A percentile compares a stretch with the other conserved stretches of the same genome.
These are phyloP conservation scores for Pseudonitzschia pungens DNA, from an alignment of 108 stramenopile species.

Conservation along the genomic window DNA sequence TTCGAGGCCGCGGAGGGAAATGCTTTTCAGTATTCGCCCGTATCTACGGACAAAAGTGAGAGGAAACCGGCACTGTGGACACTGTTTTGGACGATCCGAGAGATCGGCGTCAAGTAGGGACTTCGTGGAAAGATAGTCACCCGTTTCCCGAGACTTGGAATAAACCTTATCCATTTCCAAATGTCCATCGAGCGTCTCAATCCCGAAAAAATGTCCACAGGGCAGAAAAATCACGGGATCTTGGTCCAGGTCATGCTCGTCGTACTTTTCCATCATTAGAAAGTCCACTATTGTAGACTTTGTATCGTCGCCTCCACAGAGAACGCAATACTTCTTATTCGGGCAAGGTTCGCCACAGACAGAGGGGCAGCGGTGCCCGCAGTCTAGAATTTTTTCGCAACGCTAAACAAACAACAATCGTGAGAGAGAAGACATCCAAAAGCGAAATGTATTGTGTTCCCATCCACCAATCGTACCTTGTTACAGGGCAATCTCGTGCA, in stretches of 20 bases:
- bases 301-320: slow-evolving; percentile 30
- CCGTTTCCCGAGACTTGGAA: slow-evolving; percentile 16
- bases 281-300: slow-evolving; percentile 33
- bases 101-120: slow-evolving; percentile 9
- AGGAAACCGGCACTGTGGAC: slow-evolving; percentile 42
- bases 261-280: slow-evolving; percentile 28
- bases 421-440: not conserved
- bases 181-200: slow-evolving; percentile 38
- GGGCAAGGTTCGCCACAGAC: slow-evolving; percentile 57
- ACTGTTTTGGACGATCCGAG: slow-evolving; percentile 29
- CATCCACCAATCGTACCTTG: slow-evolving; percentile 18
- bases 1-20: slow-evolving; percentile 32
- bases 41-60: slow-evolving; percentile 41
- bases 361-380: slow-evolving; percentile 52
- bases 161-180: slow-evolving; percentile 33
- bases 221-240: slow-evolving; percentile 43
- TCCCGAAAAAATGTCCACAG: slow-evolving; percentile 45
- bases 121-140: slow-evolving; percentile 15
- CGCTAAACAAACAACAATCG: slow-evolving; percentile 8
- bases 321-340: slow-evolving; percentile 25
- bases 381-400: slow-evolving; percentile 41
- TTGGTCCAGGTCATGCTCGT: slow-evolving; percentile 37
- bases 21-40: slow-evolving; percentile 33
- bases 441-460: not conserved
- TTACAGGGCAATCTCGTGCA: slow-evolving; percentile 44